phyloP scores from a whole-genome alignment of 1,284 basidiomycete genomes.

The Lentinus polychrous region DNA sequence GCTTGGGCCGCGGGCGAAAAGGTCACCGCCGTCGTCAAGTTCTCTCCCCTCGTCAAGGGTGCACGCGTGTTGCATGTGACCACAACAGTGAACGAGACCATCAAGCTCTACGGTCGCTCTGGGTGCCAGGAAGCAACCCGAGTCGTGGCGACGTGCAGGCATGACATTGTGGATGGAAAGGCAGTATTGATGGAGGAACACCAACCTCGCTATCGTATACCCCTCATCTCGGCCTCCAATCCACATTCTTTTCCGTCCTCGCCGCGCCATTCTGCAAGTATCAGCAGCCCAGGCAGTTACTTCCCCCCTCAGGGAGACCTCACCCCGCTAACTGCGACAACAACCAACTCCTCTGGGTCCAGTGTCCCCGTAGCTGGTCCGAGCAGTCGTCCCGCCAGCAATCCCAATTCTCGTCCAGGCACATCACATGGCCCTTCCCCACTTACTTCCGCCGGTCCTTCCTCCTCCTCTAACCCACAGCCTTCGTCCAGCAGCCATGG shows the following conservation, averaged over 20 bases:
- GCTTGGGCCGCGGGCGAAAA: slow-evolving; percentile 88
- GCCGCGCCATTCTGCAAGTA: slow-evolving; percentile 9
- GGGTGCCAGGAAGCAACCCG: slow-evolving; percentile 58
- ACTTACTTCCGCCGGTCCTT: background rate
- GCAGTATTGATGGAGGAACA: slow-evolving; percentile 42
- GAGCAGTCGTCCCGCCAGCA: background rate
- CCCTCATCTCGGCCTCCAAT: slow-evolving; percentile 17
- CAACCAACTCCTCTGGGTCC: slow-evolving; percentile 21
- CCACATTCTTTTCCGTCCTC: slow-evolving; percentile 8
- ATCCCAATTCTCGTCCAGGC: slow-evolving; percentile 1
- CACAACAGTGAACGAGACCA: slow-evolving; percentile 72
- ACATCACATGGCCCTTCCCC: slow-evolving; percentile 3
- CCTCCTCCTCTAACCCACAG: background rate
- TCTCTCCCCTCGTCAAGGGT: slow-evolving; percentile 83
- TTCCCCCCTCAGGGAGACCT: slow-evolving; percentile 18
- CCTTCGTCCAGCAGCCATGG: background rate
- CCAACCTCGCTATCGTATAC: slow-evolving; percentile 26
- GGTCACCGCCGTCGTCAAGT: slow-evolving; percentile 78
- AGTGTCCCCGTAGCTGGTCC: slow-evolving; percentile 13
- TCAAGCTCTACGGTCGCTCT: slow-evolving; percentile 53
- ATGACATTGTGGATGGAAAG: slow-evolving; percentile 64
- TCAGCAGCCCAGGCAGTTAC: slow-evolving; percentile 11
- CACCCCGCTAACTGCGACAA: slow-evolving; percentile 22
- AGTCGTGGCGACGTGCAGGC: slow-evolving; percentile 55
- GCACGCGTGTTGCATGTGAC: slow-evolving; percentile 63